Percentiles rank a stretch among this genome's conserved stretches.
Evolutionary conservation across 2,329 filamentous ascomycete genomes (phyloP).

Genomic region (Rasamsonia emersonii): DNA sequence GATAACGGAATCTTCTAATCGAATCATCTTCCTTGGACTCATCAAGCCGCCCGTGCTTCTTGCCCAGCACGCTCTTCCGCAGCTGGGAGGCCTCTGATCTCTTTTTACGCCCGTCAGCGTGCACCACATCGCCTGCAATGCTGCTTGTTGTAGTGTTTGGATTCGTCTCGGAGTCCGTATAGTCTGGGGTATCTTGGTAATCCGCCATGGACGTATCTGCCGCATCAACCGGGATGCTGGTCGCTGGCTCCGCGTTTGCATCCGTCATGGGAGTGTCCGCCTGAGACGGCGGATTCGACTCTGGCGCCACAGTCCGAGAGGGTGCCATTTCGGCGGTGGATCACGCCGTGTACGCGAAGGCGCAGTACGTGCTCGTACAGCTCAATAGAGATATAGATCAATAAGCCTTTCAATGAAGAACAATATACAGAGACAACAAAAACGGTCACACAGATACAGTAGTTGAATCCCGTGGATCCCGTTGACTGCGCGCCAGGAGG

Average conservation of each 20-base stretch:
- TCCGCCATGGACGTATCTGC: constrained; percentile 34
- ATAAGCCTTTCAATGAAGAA: no score
- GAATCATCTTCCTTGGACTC: constrained; percentile 98
- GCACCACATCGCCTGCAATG: constrained; percentile 62
- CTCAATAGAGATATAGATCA: no score
- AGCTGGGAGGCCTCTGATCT: constrained; percentile 82
- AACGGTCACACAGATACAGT: no score
- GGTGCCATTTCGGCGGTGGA: constrained; percentile 31
- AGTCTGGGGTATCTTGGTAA: constrained; percentile 53
- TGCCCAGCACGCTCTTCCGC: constrained; percentile 84
- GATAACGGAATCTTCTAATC: constrained; percentile 85
- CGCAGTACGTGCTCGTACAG: no score
- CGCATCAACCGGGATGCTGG: constrained; percentile 27
- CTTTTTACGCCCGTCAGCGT: constrained; percentile 69
- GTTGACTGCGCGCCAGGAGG: no score
- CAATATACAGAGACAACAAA: no score
- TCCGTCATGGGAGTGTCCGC: constrained; percentile 42
- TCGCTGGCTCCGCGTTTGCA: constrained; percentile 25
- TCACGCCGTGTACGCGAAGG: no score
- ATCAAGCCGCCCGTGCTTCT: constrained; percentile 85
- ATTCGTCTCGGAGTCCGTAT: constrained; percentile 60
- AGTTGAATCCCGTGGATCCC: no score
- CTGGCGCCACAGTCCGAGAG: constrained; percentile 21
- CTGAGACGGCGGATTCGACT: constrained; percentile 34
- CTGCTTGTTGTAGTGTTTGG: constrained; percentile 70